Percentiles rank a stretch among this genome's conserved stretches.
These are phyloP conservation scores for Trichosporon sp. DNA, from an alignment of 1,284 basidiomycete genomes.

Conservation along the genomic window DNA sequence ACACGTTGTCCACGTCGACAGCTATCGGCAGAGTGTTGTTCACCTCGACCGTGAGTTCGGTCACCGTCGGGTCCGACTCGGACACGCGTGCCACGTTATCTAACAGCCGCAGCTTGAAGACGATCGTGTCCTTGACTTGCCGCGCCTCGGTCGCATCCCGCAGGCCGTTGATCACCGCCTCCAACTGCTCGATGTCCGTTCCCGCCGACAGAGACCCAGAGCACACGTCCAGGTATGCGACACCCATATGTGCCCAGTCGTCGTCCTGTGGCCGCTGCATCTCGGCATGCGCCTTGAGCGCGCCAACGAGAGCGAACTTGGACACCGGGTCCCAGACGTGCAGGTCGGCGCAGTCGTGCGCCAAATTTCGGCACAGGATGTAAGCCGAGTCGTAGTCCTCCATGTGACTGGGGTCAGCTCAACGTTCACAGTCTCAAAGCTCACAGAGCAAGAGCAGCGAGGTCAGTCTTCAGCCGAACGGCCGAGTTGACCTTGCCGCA, in stretches of 20 bases:
- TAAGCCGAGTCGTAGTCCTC: constrained; percentile 44
- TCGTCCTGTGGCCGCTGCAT: constrained; percentile 37
- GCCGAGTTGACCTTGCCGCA: constrained; percentile 80
- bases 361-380: constrained; percentile 41
- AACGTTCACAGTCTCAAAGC: constrained; percentile 43
- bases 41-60: constrained; percentile 38
- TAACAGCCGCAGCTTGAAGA: constrained; percentile 28
- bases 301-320: constrained; percentile 43
- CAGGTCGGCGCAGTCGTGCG: constrained; percentile 45
- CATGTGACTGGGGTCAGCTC: constrained; percentile 31
- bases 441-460: constrained; percentile 84
- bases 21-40: constrained; percentile 40
- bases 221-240: constrained; percentile 46
- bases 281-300: constrained; percentile 40
- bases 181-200: constrained; percentile 21
- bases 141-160: constrained; percentile 26
- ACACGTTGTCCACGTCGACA: constrained; percentile 39
- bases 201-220: constrained; percentile 25
- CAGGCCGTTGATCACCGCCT: constrained; percentile 33
- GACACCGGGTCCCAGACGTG: constrained; percentile 48
- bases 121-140: constrained; percentile 21
- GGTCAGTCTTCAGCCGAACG: constrained; percentile 74
- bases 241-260: constrained; percentile 48
- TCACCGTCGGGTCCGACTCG: constrained; percentile 37
- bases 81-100: constrained; percentile 32